These are phyloP conservation scores for Drosera spatulata DNA, from an alignment of 179 eudicot genomes.

Conservation along the genomic window DNA sequence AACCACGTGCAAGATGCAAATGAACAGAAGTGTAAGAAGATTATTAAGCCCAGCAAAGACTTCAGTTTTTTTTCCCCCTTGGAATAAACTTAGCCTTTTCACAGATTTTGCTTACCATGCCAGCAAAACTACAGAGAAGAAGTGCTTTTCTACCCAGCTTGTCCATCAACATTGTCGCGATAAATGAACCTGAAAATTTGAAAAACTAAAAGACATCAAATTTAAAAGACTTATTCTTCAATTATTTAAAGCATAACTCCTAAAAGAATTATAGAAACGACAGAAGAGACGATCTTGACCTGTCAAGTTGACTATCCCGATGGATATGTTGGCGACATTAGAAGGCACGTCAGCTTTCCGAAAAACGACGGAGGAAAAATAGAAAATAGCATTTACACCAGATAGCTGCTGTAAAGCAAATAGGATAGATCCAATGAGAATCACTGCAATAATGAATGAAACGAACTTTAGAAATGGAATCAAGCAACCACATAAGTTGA, in stretches of 20 bases:
- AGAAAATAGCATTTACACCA: constrained; percentile 93
- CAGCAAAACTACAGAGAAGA: constrained; percentile 77
- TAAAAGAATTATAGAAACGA: neutral
- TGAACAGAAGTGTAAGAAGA: no score
- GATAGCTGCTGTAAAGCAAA: constrained; percentile 93
- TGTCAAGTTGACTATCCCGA: constrained; percentile 67
- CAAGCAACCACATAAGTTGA: neutral
- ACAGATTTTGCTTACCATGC: constrained; percentile 51
- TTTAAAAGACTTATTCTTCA: no score
- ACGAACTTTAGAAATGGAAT: constrained; percentile 7
- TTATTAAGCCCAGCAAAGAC: no score
- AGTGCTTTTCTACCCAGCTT: constrained; percentile 85
- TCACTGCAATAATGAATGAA: constrained; percentile 51
- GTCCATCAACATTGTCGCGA: constrained; percentile 80
- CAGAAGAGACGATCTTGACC: constrained; percentile 23
- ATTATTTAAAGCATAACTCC: no score
- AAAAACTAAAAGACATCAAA: no score
- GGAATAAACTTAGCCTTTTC: neutral
- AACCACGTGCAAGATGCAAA: no score
- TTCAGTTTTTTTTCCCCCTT: no score
- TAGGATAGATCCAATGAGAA: constrained; percentile 70
- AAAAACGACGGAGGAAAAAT: constrained; percentile 91
- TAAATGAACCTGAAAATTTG: constrained; percentile 45
- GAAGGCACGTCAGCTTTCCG: constrained; percentile 76
- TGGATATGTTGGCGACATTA: constrained; percentile 54